Evolutionary conservation across 345 rosid genomes (phyloP), one percentile per base, ranked within the genome.

Genomic region (Toxicodendron radicans): DNA sequence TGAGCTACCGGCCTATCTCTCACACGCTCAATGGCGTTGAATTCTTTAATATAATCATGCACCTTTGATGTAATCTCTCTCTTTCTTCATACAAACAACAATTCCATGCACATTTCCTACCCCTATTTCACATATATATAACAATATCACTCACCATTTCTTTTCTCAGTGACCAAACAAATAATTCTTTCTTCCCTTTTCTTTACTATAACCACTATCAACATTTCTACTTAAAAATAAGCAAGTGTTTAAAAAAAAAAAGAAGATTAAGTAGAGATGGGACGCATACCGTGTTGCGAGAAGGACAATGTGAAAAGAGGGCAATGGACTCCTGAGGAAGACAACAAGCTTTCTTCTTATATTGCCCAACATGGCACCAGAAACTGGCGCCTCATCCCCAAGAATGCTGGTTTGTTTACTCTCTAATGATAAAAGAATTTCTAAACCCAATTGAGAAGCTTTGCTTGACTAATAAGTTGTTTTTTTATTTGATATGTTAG

Each of bases 311-410:
- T 95, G 78, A 91, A 95, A 75, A 86, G 96, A 75, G 99, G 99
- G 10, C 99, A 93, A 66, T 93, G 99, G 99, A 93, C 98, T 38
- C 98, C 97, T 52, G 98, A 93, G 75, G 99, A 93, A 84, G 98
- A 95, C 82, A 95, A 91, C 84, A 93, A 95, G 79, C 86, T 95
- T 68, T 87, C 97, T 66, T 91, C 98, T 32, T 93, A 91, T 77
- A 88, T 95, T 48, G 87, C 96, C 78, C 92, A 93, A 79, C 98
- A 91, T 30, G 98, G 98, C 66, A 93, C 96, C 77, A 86, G 98
- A 30, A 91, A 90, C 83, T 93, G 98, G 95, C 94, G 95, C 24
- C 97, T 95, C 82, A 91, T 93, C 73, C 99, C 99, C 71, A 90
- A 93, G 83, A 95, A 91, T 45, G 98, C 95, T 14, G 95, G 95